These are phyloP conservation scores for Aspergillus sp. DNA, from an alignment of 2,329 filamentous ascomycete species.

Conservation along the genomic window DNA sequence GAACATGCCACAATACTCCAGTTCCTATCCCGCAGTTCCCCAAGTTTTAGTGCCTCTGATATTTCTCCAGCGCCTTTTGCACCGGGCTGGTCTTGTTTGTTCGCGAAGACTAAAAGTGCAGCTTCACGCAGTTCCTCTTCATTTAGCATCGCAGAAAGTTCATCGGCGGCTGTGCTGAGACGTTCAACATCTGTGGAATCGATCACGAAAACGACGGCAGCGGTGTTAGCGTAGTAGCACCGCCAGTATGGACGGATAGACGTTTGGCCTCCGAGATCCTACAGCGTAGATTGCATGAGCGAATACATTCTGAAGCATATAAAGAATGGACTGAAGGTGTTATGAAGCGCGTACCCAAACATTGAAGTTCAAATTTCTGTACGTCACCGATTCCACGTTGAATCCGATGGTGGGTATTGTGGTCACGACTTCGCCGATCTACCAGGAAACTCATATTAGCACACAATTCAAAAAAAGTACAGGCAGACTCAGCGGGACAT, in stretches of 20 bases:
- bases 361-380: conserved; percentile 98
- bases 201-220: conserved; percentile 97
- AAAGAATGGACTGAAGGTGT: background rate
- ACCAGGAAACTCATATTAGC: conserved; percentile 14
- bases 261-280: conserved; percentile 97
- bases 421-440: conserved; percentile 98
- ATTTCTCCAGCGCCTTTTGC: conserved; percentile 97
- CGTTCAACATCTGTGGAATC: conserved; percentile 97
- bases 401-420: conserved; percentile 99
- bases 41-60: conserved; percentile 84
- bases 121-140: conserved; percentile 96
- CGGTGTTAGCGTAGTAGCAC: conserved; percentile 98
- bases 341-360: conserved; percentile 71
- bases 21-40: conserved; percentile 91
- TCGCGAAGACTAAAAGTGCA: conserved; percentile 89
- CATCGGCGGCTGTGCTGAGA: conserved; percentile 86
- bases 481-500: background rate
- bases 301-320: background rate
- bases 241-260: conserved; percentile 98
- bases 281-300: conserved; percentile 4
- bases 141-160: conserved; percentile 91
- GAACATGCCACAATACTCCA: conserved; percentile 99
- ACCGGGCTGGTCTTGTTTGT: conserved; percentile 98
- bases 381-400: conserved; percentile 98
- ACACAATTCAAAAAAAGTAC: background rate